Evolutionary conservation across 1,284 basidiomycete genomes (phyloP).

Genomic region (Boletus sp.): DNA sequence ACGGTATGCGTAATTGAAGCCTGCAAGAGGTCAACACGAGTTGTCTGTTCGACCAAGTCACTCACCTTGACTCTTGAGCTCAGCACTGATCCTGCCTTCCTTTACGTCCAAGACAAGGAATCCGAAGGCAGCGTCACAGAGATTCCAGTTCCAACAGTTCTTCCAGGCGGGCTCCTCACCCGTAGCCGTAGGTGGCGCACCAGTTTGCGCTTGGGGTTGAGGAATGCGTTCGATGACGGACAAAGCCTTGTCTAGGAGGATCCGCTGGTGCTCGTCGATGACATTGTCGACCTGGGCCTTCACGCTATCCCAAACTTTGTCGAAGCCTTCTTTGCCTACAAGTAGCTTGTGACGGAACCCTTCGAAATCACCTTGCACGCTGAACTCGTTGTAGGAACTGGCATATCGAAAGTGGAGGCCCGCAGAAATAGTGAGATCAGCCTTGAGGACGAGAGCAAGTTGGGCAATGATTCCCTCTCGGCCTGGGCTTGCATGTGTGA

Average conservation of each 20-base stretch:
- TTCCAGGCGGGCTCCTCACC: slow-evolving; percentile 90
- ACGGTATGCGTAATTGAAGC: slow-evolving; percentile 95
- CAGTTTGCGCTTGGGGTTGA: slow-evolving; percentile 53
- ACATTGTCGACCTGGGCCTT: slow-evolving; percentile 89
- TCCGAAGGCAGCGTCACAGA: slow-evolving; percentile 93
- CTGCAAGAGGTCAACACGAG: slow-evolving; percentile 38
- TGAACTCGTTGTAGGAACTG: slow-evolving; percentile 95
- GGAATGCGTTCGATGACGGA: slow-evolving; percentile 82
- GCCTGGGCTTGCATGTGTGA: slow-evolving; percentile 91
- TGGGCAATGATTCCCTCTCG: slow-evolving; percentile 92
- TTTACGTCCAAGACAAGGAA: slow-evolving; percentile 84
- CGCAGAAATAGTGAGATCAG: slow-evolving; percentile 91
- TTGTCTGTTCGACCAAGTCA: slow-evolving; percentile 5
- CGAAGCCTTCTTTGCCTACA: slow-evolving; percentile 78
- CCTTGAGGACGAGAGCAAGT: slow-evolving; percentile 86
- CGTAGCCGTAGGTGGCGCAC: slow-evolving; percentile 49
- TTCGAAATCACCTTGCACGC: slow-evolving; percentile 87
- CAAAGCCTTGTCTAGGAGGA: slow-evolving; percentile 87
- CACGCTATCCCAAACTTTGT: slow-evolving; percentile 92
- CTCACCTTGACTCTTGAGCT: slow-evolving; percentile 87
- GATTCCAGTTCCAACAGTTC: slow-evolving; percentile 98
- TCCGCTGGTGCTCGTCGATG: slow-evolving; percentile 87
- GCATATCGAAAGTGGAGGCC: slow-evolving; percentile 98
- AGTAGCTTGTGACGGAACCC: slow-evolving; percentile 82
- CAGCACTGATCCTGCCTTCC: slow-evolving; percentile 88